Percentiles rank a stretch among this genome's conserved stretches.
Conservation (phyloP, 768 basidiomycete genomes). For the Crepidotus variabilis region DNA sequence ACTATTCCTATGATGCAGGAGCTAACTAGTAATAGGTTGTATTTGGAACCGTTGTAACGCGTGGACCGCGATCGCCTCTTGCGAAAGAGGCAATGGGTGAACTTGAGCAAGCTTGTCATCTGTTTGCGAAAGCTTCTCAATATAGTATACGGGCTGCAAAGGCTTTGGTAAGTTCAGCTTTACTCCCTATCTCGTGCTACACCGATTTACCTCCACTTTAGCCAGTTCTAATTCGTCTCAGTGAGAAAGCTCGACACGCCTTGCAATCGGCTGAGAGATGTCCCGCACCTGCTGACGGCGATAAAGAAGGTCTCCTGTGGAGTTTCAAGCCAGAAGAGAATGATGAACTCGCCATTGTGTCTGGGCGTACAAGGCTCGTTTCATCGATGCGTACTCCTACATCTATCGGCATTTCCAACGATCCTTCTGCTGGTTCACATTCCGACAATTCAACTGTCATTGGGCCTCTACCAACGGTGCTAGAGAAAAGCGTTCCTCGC, state of each 20-base stretch:
- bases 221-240: slow-evolving; percentile 58
- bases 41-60: slow-evolving; percentile 75
- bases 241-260: slow-evolving; percentile 63
- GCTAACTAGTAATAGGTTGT: slow-evolving; percentile 47
- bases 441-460: slow-evolving; percentile 8
- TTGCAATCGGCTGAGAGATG: slow-evolving; percentile 41
- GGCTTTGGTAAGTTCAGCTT: slow-evolving; percentile 47
- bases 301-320: slow-evolving; percentile 43
- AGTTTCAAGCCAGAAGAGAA: slow-evolving; percentile 51
- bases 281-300: slow-evolving; percentile 22
- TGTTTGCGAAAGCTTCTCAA: slow-evolving; percentile 61
- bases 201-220: slow-evolving; percentile 16
- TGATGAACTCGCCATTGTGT: slow-evolving; percentile 68
- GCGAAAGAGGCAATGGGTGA: slow-evolving; percentile 67
- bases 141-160: slow-evolving; percentile 61
- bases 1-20: neutral
- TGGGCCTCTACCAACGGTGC: neutral
- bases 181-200: neutral
- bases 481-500: neutral
- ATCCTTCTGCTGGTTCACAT: slow-evolving; percentile 12
- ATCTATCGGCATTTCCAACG: slow-evolving; percentile 9
- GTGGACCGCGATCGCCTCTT: slow-evolving; percentile 64
- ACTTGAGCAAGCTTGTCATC: slow-evolving; percentile 59
- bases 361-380: slow-evolving; percentile 63
- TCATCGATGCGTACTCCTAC: slow-evolving; percentile 31